phyloP scores from a whole-genome alignment of 768 basidiomycete species.

The Suillus hirtellus region DNA sequence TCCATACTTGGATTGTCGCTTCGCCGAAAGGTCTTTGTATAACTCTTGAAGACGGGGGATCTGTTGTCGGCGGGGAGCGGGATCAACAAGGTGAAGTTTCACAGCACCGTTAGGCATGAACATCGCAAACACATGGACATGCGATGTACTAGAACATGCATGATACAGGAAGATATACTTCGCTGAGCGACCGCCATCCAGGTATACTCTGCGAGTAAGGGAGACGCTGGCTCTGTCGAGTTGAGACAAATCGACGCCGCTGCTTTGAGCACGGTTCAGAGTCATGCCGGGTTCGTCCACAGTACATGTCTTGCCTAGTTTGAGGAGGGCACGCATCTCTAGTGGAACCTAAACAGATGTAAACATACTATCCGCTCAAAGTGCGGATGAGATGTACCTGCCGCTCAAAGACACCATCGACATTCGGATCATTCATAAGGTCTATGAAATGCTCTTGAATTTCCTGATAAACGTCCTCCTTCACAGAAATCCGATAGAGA shows the following conservation, averaged over 20 bases:
- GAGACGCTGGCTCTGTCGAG: constrained; percentile 64
- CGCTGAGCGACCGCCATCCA: constrained; percentile 64
- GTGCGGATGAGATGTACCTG: constrained; percentile 54
- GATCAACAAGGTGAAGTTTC: constrained; percentile 88
- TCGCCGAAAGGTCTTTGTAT: constrained; percentile 64
- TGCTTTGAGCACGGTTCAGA: constrained; percentile 78
- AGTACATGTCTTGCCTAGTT: constrained; percentile 80
- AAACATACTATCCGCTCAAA: not conserved
- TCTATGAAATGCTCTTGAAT: constrained; percentile 91
- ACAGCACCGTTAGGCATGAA: constrained; percentile 73
- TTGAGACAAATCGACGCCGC: constrained; percentile 82
- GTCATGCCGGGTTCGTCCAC: constrained; percentile 66
- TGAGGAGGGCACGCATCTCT: constrained; percentile 75
- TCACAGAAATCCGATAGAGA: constrained; percentile 80
- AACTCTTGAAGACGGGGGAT: constrained; percentile 74
- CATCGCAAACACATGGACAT: constrained; percentile 85
- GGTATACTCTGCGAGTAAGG: constrained; percentile 65
- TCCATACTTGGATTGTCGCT: constrained; percentile 45
- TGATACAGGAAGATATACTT: constrained; percentile 92
- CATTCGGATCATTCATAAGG: constrained; percentile 89
- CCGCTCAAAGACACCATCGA: constrained; percentile 92
- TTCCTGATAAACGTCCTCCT: constrained; percentile 81
- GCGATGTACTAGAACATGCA: constrained; percentile 66
- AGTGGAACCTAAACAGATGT: constrained; percentile 66
- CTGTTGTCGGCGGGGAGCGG: constrained; percentile 81